Conservation (phyloP, 768 basidiomycete species). For the Hypholoma sublateritium region DNA sequence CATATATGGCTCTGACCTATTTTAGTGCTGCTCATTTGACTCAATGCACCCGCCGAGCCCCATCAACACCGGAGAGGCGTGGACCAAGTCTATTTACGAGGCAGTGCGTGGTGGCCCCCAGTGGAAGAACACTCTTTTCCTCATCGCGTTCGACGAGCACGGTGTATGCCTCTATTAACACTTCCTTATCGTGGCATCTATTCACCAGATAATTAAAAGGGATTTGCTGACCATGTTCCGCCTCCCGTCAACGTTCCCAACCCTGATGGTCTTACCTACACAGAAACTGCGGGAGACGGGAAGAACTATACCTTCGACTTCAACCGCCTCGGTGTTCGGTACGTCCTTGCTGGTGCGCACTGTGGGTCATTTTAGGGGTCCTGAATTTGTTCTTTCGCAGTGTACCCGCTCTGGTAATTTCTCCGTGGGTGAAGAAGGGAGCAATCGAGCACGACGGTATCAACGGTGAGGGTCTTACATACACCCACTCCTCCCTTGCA, state of each 20-base stretch:
- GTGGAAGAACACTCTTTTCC: constrained; percentile 28
- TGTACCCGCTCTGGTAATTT: constrained; percentile 26
- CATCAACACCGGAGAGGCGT: constrained; percentile 25
- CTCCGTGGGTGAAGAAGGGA: constrained; percentile 22
- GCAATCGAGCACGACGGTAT: constrained; percentile 23
- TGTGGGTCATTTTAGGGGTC: background rate
- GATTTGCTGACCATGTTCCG: constrained; percentile 32
- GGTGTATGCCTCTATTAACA: constrained; percentile 11
- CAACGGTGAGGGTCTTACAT: constrained; percentile 12
- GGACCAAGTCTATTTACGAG: constrained; percentile 30
- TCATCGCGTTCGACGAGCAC: constrained; percentile 32
- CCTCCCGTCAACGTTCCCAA: constrained; percentile 24
- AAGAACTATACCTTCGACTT: constrained; percentile 24
- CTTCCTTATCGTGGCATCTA: background rate
- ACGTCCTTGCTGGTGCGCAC: background rate
- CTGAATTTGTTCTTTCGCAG: background rate
- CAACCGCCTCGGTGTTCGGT: constrained; percentile 25
- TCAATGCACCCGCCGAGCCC: constrained; percentile 26
- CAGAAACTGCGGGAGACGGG: constrained; percentile 23
- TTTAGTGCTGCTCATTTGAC: constrained; percentile 22
- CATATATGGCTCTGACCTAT: background rate
- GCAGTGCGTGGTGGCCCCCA: constrained; percentile 27
- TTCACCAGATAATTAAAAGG: constrained; percentile 2
- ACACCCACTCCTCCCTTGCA: constrained; percentile 13
- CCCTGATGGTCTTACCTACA: constrained; percentile 27